Evolutionary conservation across 768 basidiomycete species (phyloP), one percentile per base, ranked within the genome.

Genomic region (Tubosaeta sp.): DNA sequence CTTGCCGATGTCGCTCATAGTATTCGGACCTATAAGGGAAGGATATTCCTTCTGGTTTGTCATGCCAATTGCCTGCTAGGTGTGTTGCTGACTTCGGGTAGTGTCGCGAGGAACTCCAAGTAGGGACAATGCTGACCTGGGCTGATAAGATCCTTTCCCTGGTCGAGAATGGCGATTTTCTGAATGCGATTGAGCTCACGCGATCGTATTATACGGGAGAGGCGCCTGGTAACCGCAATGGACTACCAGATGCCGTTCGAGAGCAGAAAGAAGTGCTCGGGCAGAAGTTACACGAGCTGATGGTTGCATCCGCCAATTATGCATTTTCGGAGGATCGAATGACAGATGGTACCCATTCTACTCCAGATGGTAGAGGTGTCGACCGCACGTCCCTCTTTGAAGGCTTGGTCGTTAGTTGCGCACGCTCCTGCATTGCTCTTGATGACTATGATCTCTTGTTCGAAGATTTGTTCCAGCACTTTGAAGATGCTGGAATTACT

Each of bases 251-350:
- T 48, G 80, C 85, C 42, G 70, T 73, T 3, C 63, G 70, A n/a
- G 74, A 77, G 39, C 79, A 88, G 22, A 79, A 78, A 58, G 69
- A 70, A 26, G 72, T 91, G 31, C 82, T 97, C 37, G 88, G 87
- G 2, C 76, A 80, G 48, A 87, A 88, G 62, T 76, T 97, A 53
- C 78, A 77, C 33, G 89, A 88, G 52, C 76, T 99, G 29, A 88
- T 99, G 85, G 71, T 74, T 11, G 93, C 97, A 3, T 97, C 97
- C 2, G 76, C 88, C 38, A 82, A 77, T 17, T 98, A 95, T 68
- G 84, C 88, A 1, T 99, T 99, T 68, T 95, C 95, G 2, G 91
- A 97, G 62, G 93, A 98, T 13, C 85, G 97, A 25, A 86, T 98
- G 82, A 85, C 78, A 22, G 97, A 98, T 66, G 81, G 78, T 37